Evolutionary conservation across 148 eudicot species (phyloP).

Genomic region (Rheum nobile): DNA sequence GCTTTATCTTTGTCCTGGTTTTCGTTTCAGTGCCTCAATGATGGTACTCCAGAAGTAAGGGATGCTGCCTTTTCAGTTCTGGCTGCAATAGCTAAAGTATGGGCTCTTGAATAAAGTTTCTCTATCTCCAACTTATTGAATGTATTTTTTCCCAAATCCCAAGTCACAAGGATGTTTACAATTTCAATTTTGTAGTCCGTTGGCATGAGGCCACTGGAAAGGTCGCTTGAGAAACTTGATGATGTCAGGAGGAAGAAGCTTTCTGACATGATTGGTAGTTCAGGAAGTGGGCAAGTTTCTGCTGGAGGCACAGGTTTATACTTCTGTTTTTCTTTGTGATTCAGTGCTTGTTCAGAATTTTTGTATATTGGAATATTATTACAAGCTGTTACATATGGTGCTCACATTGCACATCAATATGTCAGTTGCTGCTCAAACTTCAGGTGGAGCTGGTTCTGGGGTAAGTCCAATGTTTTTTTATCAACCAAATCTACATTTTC

Average conservation of each 20-base stretch:
- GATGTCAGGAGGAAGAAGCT: conserved; percentile 91
- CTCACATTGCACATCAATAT: conserved; percentile 1
- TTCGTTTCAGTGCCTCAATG: conserved; percentile 66
- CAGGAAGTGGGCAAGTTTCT: conserved; percentile 38
- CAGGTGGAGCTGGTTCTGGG: conserved; percentile 51
- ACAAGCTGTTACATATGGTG: conserved; percentile 6
- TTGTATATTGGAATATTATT: neutral
- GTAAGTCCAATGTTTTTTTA: conserved; percentile 27
- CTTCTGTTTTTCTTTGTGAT: conserved; percentile 4
- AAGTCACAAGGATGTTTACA: neutral
- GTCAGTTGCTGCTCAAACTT: conserved; percentile 41
- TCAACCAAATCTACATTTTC: neutral
- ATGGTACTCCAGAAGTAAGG: conserved; percentile 97
- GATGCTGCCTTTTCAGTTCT: conserved; percentile 96
- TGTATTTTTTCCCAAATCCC: neutral
- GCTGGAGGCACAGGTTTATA: conserved; percentile 53
- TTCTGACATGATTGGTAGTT: conserved; percentile 87
- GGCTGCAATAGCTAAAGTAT: conserved; percentile 92
- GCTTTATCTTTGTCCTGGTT: neutral
- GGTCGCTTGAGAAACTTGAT: conserved; percentile 94
- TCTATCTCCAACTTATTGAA: neutral
- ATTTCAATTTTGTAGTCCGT: conserved; percentile 41
- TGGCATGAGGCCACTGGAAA: conserved; percentile 98
- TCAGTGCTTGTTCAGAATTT: neutral
- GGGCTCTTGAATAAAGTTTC: neutral